These are phyloP conservation scores for Hanseniaspora meyeri DNA, from an alignment of 805 yeast genomes.

Conservation along the genomic window DNA sequence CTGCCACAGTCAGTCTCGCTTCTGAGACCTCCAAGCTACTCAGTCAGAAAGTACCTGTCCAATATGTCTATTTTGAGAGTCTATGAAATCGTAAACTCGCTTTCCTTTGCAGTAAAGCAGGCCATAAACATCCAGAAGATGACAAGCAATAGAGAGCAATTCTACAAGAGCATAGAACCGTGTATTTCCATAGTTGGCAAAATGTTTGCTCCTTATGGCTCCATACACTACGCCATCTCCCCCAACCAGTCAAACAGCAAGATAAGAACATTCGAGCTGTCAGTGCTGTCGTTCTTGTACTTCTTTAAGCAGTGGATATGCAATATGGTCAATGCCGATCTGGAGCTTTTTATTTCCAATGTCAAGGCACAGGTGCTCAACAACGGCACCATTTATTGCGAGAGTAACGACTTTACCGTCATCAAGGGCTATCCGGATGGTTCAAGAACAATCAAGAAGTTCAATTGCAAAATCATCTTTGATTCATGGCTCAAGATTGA, in stretches of 20 bases:
- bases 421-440: slow-evolving; percentile 56
- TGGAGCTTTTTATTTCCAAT: slow-evolving; percentile 32
- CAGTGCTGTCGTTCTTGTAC: slow-evolving; percentile 51
- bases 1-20: slow-evolving; percentile 13
- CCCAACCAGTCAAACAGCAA: slow-evolving; percentile 31
- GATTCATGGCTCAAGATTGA: slow-evolving; percentile 55
- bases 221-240: slow-evolving; percentile 35
- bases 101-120: slow-evolving; percentile 12
- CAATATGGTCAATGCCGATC: slow-evolving; percentile 42
- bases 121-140: slow-evolving; percentile 27
- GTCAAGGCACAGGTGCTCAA: slow-evolving; percentile 42
- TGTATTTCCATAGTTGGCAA: slow-evolving; percentile 28
- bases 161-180: slow-evolving; percentile 34
- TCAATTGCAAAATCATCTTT: slow-evolving; percentile 50
- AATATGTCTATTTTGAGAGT: slow-evolving; percentile 41
- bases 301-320: slow-evolving; percentile 42
- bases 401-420: slow-evolving; percentile 38
- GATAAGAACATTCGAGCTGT: slow-evolving; percentile 49
- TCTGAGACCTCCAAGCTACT: slow-evolving; percentile 20
- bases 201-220: slow-evolving; percentile 41
- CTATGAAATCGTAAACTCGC: slow-evolving; percentile 38
- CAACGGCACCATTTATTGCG: slow-evolving; percentile 42
- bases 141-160: slow-evolving; percentile 29
- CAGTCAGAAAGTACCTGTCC: slow-evolving; percentile 31
- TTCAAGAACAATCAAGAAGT: slow-evolving; percentile 48